Percentiles rank a stretch among this genome's conserved stretches.
Evolutionary conservation across 148 eudicot species (phyloP).

Genomic region (Amaranthus hypochondriacus): DNA sequence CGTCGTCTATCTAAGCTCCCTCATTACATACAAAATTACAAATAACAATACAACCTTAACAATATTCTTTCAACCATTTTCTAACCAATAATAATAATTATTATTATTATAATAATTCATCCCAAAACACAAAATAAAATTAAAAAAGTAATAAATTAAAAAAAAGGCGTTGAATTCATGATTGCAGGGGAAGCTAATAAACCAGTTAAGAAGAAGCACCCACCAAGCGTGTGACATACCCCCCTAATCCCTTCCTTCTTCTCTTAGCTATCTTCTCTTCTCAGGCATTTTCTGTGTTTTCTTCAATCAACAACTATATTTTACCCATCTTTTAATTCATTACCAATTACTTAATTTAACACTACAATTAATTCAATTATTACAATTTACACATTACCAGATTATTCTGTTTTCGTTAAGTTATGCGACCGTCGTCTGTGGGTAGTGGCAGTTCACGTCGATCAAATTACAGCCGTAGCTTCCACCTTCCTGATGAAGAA

Average conservation of each 20-base stretch:
- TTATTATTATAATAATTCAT: background rate
- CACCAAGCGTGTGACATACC: slow-evolving; percentile 36
- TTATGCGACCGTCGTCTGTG: slow-evolving; percentile 35
- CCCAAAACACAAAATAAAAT: background rate
- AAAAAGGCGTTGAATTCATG: slow-evolving; percentile 14
- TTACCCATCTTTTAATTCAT: background rate
- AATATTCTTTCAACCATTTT: background rate
- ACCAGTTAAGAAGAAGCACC: slow-evolving; percentile 10
- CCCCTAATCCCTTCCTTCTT: background rate
- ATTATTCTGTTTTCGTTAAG: too few relatives aligned
- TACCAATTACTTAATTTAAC: background rate
- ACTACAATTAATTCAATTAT: background rate
- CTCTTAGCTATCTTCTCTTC: background rate
- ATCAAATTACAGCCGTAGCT: slow-evolving; percentile 39
- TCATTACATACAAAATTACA: background rate
- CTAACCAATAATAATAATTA: too few relatives aligned
- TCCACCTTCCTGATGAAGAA: slow-evolving; percentile 40
- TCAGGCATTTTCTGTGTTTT: slow-evolving; percentile 10
- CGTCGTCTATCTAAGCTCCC: background rate
- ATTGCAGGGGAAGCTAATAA: background rate
- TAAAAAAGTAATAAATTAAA: background rate
- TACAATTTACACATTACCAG: too few relatives aligned
- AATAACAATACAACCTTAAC: background rate
- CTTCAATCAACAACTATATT: background rate
- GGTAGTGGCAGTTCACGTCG: slow-evolving; percentile 34